These are phyloP conservation scores for Blastocystis sp. DNA, from an alignment of 352 stramenopile genomes.

Conservation along the genomic window DNA sequence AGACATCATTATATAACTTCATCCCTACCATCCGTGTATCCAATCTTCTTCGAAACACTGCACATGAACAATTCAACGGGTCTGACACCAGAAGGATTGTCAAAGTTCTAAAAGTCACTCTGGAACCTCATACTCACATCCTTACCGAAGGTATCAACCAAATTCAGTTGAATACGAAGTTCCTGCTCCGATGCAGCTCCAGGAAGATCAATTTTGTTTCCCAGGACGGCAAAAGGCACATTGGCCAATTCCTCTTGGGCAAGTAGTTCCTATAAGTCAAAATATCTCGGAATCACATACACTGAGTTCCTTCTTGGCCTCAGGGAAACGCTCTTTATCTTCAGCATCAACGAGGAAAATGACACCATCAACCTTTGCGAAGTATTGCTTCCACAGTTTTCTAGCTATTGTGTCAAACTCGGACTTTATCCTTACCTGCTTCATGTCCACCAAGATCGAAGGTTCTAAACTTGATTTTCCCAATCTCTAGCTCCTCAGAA, in stretches of 20 bases:
- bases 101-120: constrained; percentile 64
- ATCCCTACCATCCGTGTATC: constrained; percentile 83
- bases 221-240: constrained; percentile 95
- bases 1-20: neutral
- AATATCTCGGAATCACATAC: neutral
- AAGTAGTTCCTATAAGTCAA: constrained; percentile 74
- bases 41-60: constrained; percentile 93
- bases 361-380: constrained; percentile 94
- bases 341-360: constrained; percentile 98
- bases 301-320: constrained; percentile 88
- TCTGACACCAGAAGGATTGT: constrained; percentile 66
- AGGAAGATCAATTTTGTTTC: constrained; percentile 99
- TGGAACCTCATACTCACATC: constrained; percentile 68
- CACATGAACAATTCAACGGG: constrained; percentile 99
- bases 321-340: constrained; percentile 92
- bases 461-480: constrained; percentile 95
- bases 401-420: constrained; percentile 68
- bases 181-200: constrained; percentile 93
- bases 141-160: constrained; percentile 98
- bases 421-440: constrained; percentile 69
- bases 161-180: constrained; percentile 82
- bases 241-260: constrained; percentile 91
- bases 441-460: constrained; percentile 98
- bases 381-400: constrained; percentile 97
- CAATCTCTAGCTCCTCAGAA: constrained; percentile 82